Evolutionary conservation across 495 filamentous ascomycete species (phyloP), one percentile per base, ranked within the genome.

Genomic region (Recurvomyces mirabilis): DNA sequence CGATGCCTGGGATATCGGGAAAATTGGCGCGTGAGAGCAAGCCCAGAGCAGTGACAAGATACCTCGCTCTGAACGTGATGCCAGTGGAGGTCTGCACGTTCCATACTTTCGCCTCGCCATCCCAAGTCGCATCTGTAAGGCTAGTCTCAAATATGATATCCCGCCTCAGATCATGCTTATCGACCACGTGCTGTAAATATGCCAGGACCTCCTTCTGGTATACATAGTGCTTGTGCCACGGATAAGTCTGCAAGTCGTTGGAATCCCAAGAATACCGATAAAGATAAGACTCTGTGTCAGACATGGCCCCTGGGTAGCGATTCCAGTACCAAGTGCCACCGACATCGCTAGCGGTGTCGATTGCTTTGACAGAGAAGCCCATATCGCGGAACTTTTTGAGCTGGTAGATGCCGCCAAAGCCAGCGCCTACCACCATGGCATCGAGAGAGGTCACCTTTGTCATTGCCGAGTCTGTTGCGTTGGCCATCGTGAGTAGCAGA

Each of bases 151-250:
- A 54, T 0, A 31, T 40, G 22, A 61, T 56, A 40, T 60, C 44
- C 36, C 49, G 47, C 20, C 49, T 28, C 2, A 61, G 46, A 25
- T 53, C 49, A 34, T 59, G 57, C 10, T 32, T 43, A 10, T 58
- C 46, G 41, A 51, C 54, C 13, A 66, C 60, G 33, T 55, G 55
- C 4, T 52, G 37, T 6, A 65, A 48, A 38, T 66, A 66, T 21
- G 49, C 43, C 20, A 50, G 45, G 6, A 41, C 30, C 29, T 48
- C 45, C 6, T 36, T 18, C 19, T 41, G 36, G 12, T 40, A 19
- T 4, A 41, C 24, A 29, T 41, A 48, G 26, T 40, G 36, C 26
- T 41, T 14, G 14, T 31, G 10, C 36, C 36, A 48, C 2, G 42
- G 49, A 29, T 52, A 52, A 3, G 21, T 12, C 11, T 18, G n/a